phyloP scores from a whole-genome alignment of 148 eudicot species.

The Gaultheria prostrata region DNA sequence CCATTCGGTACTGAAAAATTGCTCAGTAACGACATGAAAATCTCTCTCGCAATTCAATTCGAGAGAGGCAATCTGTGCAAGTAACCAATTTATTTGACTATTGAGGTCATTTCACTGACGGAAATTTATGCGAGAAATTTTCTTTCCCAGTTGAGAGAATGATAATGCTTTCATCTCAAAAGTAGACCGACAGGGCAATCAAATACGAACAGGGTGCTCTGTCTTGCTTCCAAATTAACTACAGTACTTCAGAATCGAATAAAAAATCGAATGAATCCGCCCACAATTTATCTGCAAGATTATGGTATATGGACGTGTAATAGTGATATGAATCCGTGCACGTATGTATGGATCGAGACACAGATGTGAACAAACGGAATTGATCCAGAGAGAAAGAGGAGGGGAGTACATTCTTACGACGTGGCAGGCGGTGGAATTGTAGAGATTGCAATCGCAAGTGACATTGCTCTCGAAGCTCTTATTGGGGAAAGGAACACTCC shows the following conservation, averaged over 20 bases:
- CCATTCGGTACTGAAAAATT: too few species aligned
- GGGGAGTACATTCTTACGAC: slow-evolving; percentile 33
- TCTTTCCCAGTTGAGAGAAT: neutral
- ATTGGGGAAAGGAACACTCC: slow-evolving; percentile 22
- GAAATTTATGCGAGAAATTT: neutral
- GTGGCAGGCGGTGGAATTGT: slow-evolving; percentile 41
- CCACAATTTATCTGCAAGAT: too few species aligned
- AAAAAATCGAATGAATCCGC: too few species aligned
- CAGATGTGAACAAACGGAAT: too few species aligned
- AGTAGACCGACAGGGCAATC: neutral
- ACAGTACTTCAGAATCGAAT: too few species aligned
- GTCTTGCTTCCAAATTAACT: too few species aligned
- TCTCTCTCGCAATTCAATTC: neutral
- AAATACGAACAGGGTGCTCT: neutral
- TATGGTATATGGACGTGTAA: too few species aligned
- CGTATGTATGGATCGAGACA: too few species aligned
- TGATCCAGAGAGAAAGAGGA: neutral
- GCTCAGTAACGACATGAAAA: too few species aligned
- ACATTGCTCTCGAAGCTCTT: slow-evolving; percentile 40
- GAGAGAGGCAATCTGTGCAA: neutral
- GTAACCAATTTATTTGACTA: neutral
- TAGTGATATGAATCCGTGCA: too few species aligned
- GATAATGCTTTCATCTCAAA: neutral
- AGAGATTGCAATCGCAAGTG: slow-evolving; percentile 45
- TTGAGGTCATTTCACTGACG: neutral